Base-by-base conservation (phyloP, 176 grass and related monocot species). In the Miscanthus lutarioriparius region DNA sequence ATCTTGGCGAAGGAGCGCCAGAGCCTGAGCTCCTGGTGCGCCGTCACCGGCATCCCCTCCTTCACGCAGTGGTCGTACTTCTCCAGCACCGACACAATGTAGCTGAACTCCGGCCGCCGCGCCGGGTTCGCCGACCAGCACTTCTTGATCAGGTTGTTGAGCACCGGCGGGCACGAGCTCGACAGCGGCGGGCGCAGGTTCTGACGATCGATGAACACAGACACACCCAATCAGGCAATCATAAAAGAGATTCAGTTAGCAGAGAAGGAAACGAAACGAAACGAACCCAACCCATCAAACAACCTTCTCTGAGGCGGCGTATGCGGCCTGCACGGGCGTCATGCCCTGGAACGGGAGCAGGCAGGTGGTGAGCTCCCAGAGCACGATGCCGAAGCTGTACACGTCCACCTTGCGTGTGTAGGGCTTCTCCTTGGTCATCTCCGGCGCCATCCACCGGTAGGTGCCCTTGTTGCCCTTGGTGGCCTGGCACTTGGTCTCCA, bases 341-440 rank as follows among this genome's bases (percentile, higher is more conserved):
- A 99, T 99, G 19, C 96, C 93, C 80, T 99, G 93, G 80, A 94
- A 99, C 2, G 96, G 96, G 9, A 96, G 91, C 12, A 99, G 91
- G 41, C 92, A 94, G 14, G 96, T 99, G n/a, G 96, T 99, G 68
- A 99, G 90, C 83, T 99, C 97, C 97, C 97, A 99, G 43, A 99
- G 86, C 65, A 99, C 97, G 82, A 99, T 94, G 39, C 97, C 97
- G 49, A 99, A 99, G 85, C 97, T 99, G 70, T 99, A 99, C 10
- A 99, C 97, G n/a, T 99, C 97, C 0, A 99, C 93, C 90, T 96
- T 96, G 75, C 91, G 89, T 0, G 97, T 99, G 83, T 89, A 99
- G 2, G 97, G 97, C 86, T 96, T 99, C 71, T 99, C 97, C 88
- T 92, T 94, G 71, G 85, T 86, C 97, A 99, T 96, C 85, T 99